These are phyloP conservation scores for Dryas octopetala DNA, from an alignment of 306 rosid genomes.

Conservation along the genomic window DNA sequence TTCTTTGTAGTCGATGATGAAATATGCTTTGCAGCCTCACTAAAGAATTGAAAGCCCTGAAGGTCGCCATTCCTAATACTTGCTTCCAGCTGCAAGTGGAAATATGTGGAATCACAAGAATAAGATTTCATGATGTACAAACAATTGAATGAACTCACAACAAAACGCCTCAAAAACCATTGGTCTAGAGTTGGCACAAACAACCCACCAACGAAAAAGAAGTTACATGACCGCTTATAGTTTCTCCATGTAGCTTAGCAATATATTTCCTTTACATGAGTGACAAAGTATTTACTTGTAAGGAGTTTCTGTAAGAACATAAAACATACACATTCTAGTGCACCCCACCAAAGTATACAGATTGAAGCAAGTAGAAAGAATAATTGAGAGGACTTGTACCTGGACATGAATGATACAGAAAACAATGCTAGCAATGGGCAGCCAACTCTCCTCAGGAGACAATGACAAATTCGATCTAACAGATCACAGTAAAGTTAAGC, in stretches of 20 bases:
- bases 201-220: not conserved
- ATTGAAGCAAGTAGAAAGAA: not conserved
- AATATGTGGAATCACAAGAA: slow-evolving; percentile 13
- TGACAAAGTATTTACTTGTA: not conserved
- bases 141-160: not conserved
- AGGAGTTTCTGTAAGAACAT: not conserved
- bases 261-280: not conserved
- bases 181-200: not conserved
- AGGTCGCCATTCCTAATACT: slow-evolving; percentile 89
- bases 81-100: slow-evolving; percentile 61
- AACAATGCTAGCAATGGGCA: slow-evolving; percentile 84
- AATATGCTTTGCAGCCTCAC: slow-evolving; percentile 37
- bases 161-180: slow-evolving; percentile 11
- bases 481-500: slow-evolving; percentile 18
- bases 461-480: slow-evolving; percentile 73
- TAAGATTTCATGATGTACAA: not conserved
- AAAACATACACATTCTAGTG: not conserved
- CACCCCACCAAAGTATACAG: not conserved
- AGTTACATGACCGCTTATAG: not conserved
- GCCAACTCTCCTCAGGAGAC: slow-evolving; percentile 93
- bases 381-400: slow-evolving; percentile 45
- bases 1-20: slow-evolving; percentile 35
- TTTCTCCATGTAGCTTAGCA: not conserved
- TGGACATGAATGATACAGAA: slow-evolving; percentile 84
- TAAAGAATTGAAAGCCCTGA: slow-evolving; percentile 63